Base-by-base conservation (phyloP, 2,329 filamentous ascomycete genomes). In the Talaromyces atroroseus region DNA sequence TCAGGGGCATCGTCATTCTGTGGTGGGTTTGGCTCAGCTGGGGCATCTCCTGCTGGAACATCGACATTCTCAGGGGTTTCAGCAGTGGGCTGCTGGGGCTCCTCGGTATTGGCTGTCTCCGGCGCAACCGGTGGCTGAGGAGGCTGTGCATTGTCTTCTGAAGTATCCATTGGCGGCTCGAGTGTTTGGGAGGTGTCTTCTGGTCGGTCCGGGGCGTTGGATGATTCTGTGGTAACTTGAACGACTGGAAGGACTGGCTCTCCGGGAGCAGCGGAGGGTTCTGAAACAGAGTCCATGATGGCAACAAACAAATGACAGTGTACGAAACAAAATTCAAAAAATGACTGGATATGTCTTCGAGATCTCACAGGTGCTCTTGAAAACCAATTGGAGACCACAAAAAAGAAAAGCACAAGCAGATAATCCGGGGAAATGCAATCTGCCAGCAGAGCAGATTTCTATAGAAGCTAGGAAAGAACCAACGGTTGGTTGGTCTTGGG, bases 81-180 rank as follows among this genome's bases (percentile, higher is more conserved):
- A 32, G 20, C 16, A 48, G 45, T n/a, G 11, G 45, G 36, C 36
- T n/a, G 36, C 14, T 38, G 36, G 14, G 36, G 2, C 18, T 23
- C 45, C 26, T 24, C n/a, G 16, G 5, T n/a, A 11, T 24, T 12
- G 45, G n/a, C 21, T 4, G 29, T 48, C 45, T 38, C 52, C 24
- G n/a, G 24, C 44, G 26, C 10, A 40, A 38, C 16, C 24, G 45
- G 16, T 32, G n/a, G 42, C 29, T 49, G 56, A 10, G 52, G 53
- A 36, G 42, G 46, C 4, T 55, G 54, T 23, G 59, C 18, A 6
- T 44, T 34, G 16, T 65, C 63, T 34, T 58, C 61, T 2, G 54
- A 47, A 8, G 61, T 58, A 54, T 66, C 64, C 64, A 66, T 65
- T 36, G 52, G 49, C 24, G 52, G 18, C 6, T 50, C 45, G 20